Evolutionary conservation across 257 asterid genomes (phyloP), one percentile per base, ranked within the genome.

Genomic region (Nicotiana noctiflora): DNA sequence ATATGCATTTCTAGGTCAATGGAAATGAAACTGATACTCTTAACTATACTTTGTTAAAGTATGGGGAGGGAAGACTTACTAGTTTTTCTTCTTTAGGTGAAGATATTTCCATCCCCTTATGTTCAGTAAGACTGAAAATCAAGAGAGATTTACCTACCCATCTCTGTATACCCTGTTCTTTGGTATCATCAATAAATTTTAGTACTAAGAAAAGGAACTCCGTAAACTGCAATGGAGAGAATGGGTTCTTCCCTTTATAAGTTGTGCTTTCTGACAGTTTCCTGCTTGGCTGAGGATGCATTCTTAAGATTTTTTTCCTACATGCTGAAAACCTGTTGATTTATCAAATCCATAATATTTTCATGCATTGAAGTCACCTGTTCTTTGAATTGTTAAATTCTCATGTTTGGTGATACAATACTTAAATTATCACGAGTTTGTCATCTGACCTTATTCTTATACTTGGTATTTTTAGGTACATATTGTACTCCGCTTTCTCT

Each of bases 401-500:
- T 74, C 9, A 8, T 15, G 79, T 74, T 74, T 49, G 62, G 51
- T 66, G 79, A 60, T 44, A 67, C 84, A 31, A 62, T 11, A 40
- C 59, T 65, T 32, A 63, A 83, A 72, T 37, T 44, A 27, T 49
- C 53, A 44, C 19, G 32, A 10, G 32, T 72, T 77, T 31, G 21
- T 40, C 51, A 18, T 66, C 67, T 65, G 77, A 62, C 21, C 31
- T 60, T 6, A 80, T 65, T 32, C 80, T 65, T 52, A 80, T 76
- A 49, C 72, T 62, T 76, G 76, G 77, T 82, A 51, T 76, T 25
- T 75, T 31, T 93, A 96, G 99, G 99, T 96, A 90, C 84, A 89
- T 94, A 83, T 82, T 96, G 86, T 96, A 81, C 83, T 89, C 98
- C 29, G 99, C 93, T 82, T 96, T 92, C 86, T 96, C 99, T 49